These are phyloP conservation scores for Stemphylium lycopersici DNA, from an alignment of 2,329 filamentous ascomycete genomes.

Conservation along the genomic window DNA sequence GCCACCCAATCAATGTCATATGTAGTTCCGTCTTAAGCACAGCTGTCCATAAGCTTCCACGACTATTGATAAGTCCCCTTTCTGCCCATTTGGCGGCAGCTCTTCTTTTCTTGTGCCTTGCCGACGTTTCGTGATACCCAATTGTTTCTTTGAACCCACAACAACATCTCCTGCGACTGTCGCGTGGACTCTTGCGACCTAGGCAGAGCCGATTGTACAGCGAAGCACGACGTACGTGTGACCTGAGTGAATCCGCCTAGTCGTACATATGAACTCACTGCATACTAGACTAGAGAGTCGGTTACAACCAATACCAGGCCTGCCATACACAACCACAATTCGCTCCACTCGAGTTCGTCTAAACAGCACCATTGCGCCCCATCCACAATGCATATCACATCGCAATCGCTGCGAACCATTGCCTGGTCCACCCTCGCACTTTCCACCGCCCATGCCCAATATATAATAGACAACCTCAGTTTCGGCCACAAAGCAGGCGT, in stretches of 20 bases:
- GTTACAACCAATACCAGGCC: background rate
- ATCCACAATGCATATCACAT: slow-evolving; percentile 42
- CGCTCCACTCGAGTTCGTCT: background rate
- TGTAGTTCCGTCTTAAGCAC: slow-evolving; percentile 38
- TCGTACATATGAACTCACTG: background rate
- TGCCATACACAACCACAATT: background rate
- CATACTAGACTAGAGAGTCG: background rate
- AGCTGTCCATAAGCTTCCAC: slow-evolving; percentile 45
- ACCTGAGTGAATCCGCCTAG: background rate
- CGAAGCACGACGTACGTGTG: slow-evolving; percentile 19
- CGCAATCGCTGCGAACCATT: slow-evolving; percentile 50
- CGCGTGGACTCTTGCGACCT: slow-evolving; percentile 27
- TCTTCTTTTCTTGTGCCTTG: slow-evolving; percentile 22
- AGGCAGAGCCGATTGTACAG: slow-evolving; percentile 20
- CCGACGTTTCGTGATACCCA: slow-evolving; percentile 36
- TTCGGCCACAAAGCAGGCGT: slow-evolving; percentile 71
- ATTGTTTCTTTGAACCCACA: slow-evolving; percentile 20
- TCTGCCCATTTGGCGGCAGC: slow-evolving; percentile 30
- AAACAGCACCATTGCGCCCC: slow-evolving; percentile 16
- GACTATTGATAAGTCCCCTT: slow-evolving; percentile 14
- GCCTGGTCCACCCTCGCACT: slow-evolving; percentile 53
- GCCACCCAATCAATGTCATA: slow-evolving; percentile 38
- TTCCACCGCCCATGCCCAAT: slow-evolving; percentile 65
- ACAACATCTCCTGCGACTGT: slow-evolving; percentile 16
- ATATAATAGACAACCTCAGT: slow-evolving; percentile 73